These are phyloP conservation scores for Xerocomus brunneocitrinus DNA, from an alignment of 768 basidiomycete genomes.

Conservation along the genomic window DNA sequence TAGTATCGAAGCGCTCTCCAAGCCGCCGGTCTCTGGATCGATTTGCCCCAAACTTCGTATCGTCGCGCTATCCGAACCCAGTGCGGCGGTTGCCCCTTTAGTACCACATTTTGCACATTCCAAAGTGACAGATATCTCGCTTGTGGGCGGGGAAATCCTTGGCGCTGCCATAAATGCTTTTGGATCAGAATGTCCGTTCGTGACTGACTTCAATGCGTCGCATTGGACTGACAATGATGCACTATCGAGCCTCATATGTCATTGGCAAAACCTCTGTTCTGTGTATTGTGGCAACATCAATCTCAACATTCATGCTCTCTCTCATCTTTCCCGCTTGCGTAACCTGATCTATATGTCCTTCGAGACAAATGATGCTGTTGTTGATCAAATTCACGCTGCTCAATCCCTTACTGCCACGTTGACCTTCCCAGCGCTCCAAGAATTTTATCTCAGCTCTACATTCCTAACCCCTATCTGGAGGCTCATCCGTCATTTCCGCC, in stretches of 20 bases:
- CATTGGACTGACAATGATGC: not conserved
- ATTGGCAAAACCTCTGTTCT: slow-evolving; percentile 5
- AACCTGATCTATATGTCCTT: not conserved
- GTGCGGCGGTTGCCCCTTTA: not conserved
- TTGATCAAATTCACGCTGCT: not conserved
- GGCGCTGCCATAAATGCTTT: not conserved
- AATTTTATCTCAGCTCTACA: not conserved
- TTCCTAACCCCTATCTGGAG: not conserved
- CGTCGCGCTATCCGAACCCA: not conserved
- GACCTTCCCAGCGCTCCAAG: slow-evolving; percentile 3
- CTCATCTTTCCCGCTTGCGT: slow-evolving; percentile 2
- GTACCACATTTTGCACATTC: slow-evolving; percentile 7
- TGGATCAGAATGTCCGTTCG: not conserved
- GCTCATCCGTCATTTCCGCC: not conserved
- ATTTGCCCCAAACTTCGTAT: slow-evolving; percentile 13
- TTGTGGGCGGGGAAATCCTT: not conserved
- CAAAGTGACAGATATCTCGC: not conserved
- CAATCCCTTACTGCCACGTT: not conserved
- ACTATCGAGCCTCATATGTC: slow-evolving; percentile 3
- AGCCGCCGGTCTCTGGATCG: not conserved
- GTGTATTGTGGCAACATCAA: not conserved
- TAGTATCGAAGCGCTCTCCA: slow-evolving; percentile 2
- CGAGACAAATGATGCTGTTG: not conserved
- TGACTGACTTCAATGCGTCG: not conserved
- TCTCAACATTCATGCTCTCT: not conserved